Evolutionary conservation across 2,329 filamentous ascomycete species (phyloP).

Genomic region (Lachnellula suecica): DNA sequence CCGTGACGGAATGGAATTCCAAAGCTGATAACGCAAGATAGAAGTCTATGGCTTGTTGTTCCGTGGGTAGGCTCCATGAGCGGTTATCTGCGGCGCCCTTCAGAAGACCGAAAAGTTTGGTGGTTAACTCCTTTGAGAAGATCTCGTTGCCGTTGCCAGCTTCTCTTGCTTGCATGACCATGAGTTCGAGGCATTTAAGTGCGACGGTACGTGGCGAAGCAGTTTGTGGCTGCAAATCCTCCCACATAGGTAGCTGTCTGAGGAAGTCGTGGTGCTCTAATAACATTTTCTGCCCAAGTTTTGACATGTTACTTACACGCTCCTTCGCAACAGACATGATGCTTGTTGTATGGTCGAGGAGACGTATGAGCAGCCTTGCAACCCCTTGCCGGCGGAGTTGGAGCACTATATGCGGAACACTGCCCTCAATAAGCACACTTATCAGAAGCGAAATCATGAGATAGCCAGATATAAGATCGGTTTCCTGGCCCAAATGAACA

Average conservation of each 20-base stretch:
- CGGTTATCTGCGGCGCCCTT: constrained; percentile 20
- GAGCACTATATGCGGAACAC: constrained; percentile 57
- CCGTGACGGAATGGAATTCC: constrained; percentile 51
- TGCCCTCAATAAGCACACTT: constrained; percentile 59
- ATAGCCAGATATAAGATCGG: constrained; percentile 62
- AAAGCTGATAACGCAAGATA: constrained; percentile 48
- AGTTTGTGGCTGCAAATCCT: constrained; percentile 44
- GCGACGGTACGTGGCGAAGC: constrained; percentile 64
- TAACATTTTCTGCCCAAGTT: constrained; percentile 57
- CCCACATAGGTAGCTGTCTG: constrained; percentile 59
- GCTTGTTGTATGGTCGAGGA: constrained; percentile 54
- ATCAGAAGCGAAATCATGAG: constrained; percentile 63
- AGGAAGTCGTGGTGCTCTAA: constrained; percentile 53
- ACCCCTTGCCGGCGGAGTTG: constrained; percentile 56
- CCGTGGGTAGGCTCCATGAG: constrained; percentile 26
- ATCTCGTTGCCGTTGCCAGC: constrained; percentile 48
- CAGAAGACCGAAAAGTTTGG: constrained; percentile 48
- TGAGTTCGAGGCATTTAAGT: constrained; percentile 61
- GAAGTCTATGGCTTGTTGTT: constrained; percentile 35
- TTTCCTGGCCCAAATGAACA: constrained; percentile 56
- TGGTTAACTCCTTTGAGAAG: constrained; percentile 47
- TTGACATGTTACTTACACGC: constrained; percentile 68
- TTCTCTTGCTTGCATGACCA: constrained; percentile 51
- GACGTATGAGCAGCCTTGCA: constrained; percentile 51
- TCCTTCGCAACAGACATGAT: constrained; percentile 63